These are phyloP conservation scores for Coemansia umbellata DNA, from an alignment of 192 early-diverging fungal genomes.

Conservation along the genomic window DNA sequence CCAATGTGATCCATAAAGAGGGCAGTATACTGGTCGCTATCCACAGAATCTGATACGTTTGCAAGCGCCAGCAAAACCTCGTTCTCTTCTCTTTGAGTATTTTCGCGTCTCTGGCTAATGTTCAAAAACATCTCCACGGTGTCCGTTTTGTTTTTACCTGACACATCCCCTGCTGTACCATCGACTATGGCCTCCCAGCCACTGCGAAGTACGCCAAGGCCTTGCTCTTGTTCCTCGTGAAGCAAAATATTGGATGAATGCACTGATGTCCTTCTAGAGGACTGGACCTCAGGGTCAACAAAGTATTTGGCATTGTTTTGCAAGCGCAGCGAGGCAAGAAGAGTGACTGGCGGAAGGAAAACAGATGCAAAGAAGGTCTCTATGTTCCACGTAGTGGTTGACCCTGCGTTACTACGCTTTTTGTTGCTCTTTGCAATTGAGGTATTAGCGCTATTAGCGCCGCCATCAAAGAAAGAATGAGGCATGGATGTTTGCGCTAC, in stretches of 20 bases:
- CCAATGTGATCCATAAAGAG: constrained; percentile 51
- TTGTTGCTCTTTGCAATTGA: constrained; percentile 2
- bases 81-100: constrained; percentile 43
- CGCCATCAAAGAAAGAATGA: constrained; percentile 29
- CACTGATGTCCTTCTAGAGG: constrained; percentile 12
- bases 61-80: constrained; percentile 43
- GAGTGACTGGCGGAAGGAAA: constrained; percentile 42
- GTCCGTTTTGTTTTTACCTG: background rate
- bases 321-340: constrained; percentile 42
- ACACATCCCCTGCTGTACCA: constrained; percentile 12
- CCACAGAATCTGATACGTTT: constrained; percentile 37
- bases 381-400: constrained; percentile 20
- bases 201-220: constrained; percentile 48
- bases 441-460: background rate
- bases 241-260: constrained; percentile 51
- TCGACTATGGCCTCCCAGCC: constrained; percentile 50
- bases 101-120: constrained; percentile 30
- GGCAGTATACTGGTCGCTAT: constrained; percentile 47
- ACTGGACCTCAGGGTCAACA: constrained; percentile 44
- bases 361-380: constrained; percentile 38
- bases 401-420: background rate
- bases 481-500: constrained; percentile 30
- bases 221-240: constrained; percentile 50
- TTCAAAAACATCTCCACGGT: constrained; percentile 14
- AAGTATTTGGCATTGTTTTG: constrained; percentile 51